Conservation (phyloP, 2,329 filamentous ascomycete genomes). For the Paecilomyces niveus region DNA sequence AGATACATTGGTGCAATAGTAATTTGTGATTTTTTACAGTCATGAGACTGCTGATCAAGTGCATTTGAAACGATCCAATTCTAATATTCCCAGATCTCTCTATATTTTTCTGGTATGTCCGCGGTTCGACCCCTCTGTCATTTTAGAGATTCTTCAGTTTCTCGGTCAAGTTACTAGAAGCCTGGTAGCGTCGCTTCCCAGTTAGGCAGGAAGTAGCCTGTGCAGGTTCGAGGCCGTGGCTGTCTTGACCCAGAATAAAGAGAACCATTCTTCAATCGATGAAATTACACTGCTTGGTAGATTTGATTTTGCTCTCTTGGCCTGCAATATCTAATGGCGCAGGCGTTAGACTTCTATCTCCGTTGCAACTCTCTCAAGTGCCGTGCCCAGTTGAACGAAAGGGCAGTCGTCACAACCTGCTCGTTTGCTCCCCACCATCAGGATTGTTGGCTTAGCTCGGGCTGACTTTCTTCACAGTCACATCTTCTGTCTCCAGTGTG, state of each 20-base stretch:
- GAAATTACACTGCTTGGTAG: background rate
- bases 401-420: constrained; percentile 82
- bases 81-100: background rate
- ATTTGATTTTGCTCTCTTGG: background rate
- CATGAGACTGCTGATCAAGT: background rate
- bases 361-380: constrained; percentile 78
- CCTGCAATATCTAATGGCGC: constrained; percentile 3
- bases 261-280: background rate
- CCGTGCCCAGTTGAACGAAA: constrained; percentile 58
- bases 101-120: background rate
- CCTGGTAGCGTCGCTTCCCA: background rate
- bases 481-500: constrained; percentile 75
- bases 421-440: constrained; percentile 47
- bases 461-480: constrained; percentile 50
- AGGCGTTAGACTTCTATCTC: constrained; percentile 63
- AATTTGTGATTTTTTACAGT: no score
- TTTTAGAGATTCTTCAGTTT: no score
- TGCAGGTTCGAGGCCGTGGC: background rate
- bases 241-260: background rate
- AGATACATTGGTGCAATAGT: background rate
- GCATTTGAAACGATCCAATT: background rate
- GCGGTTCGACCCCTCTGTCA: background rate
- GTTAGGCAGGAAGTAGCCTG: background rate
- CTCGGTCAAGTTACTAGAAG: no score
- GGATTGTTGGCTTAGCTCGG: background rate